Evolutionary conservation across 805 yeast genomes (phyloP), one percentile per base, ranked within the genome.

Genomic region (Candida corydali): DNA sequence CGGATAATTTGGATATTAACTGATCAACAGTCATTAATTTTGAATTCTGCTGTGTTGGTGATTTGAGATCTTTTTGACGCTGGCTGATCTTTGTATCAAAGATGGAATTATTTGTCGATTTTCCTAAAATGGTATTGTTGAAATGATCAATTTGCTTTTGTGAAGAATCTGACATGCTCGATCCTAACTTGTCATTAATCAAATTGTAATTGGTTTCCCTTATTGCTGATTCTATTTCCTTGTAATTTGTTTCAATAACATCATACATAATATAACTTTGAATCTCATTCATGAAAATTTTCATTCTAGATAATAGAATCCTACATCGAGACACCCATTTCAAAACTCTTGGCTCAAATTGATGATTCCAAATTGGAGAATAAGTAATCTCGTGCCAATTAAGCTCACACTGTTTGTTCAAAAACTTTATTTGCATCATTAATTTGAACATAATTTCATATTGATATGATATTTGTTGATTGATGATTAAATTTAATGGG

Each of bases 381-480:
- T 70, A 70, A 37, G 70, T 73, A 30, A 83, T 77, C 44, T 82
- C 88, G 26, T 70, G 60, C 95, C 96, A 86, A 1, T 86, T 75
- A 12, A 69, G 69, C 39, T 77, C 82, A 39, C 84, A 64, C 11
- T 73, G 60, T 43, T 73, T 72, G 46, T 77, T 78, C 5, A 84
- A 67, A 49, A 76, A 78, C 42, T 79, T 79, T n/a, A 86, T 52
- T 22, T 78, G 70, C 27, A 81, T 57, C 26, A 84, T 63, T 44
- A 85, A 80, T 44, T 96, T 75, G 48, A 85, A 86, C 32, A 88
- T 62, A 24, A 86, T 64, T 54, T 91, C 96, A 52, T 82, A 87
- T 44, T 93, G 86, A 33, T 79, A 71, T 12, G 86, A 64, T 17
- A 81, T 77, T 11, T 87, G 82, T 37, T 80, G 75, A 12, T 84